Base-by-base conservation (phyloP, 306 rosid species). In the Corylus americana region DNA sequence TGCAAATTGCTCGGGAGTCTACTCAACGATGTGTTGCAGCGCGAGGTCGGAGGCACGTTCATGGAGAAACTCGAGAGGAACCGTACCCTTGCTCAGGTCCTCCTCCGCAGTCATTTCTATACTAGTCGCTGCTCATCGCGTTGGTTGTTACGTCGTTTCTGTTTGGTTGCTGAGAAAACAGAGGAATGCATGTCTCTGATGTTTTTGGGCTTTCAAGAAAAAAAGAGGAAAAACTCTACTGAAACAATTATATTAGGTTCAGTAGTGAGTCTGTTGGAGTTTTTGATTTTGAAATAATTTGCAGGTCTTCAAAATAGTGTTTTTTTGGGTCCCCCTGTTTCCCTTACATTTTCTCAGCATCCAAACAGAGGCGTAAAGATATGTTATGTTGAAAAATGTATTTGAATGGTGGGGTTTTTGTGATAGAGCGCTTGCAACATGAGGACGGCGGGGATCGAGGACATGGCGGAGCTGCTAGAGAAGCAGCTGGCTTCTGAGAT, bases 401-500 rank as follows among this genome's bases (percentile, higher is more conserved):
- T 57, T 51, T 27, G 17, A 50, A 63, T 13, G 72, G 59, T 11
- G 63, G 72, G 29, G 42, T 74, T 83, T 14, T 78, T 11, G 54
- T 8, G 55, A 18, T 88, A 94, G 97, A 92, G 93, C 84, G 98
- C 92, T 47, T 88, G 90, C 78, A 91, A 84, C 80, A 86, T 94
- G 98, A 92, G 98, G 84, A 90, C 85, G 69, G 94, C 98, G 8
- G 98, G 97, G 80, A 87, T 94, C 50, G 90, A 85, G 79, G 77
- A 89, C 84, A 88, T 83, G 85, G 97, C 97, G 11, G 94, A 88
- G 87, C 17, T 87, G 85, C 82, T 94, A 17, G 98, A 92, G 91
- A 94, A 92, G 86, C 98, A 92, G 81, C 87, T 91, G 47, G 92
- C 93, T 29, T 86, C 97, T 10, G 97, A 92, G 86, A 85, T 94